Conservation (phyloP, 2,329 filamentous ascomycete species). For the Lachnellula suecica region DNA sequence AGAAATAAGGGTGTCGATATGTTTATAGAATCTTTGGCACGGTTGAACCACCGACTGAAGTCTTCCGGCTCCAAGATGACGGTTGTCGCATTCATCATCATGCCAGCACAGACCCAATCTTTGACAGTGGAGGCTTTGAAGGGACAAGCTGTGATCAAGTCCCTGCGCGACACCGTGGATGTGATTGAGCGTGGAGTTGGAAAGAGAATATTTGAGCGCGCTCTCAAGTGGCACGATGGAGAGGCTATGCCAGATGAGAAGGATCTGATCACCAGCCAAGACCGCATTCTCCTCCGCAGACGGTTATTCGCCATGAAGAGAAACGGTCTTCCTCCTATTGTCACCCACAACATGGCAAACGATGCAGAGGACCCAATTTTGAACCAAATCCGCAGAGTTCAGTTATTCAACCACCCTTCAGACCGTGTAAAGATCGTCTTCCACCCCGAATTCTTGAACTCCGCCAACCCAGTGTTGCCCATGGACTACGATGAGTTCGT, state of each 20-base stretch:
- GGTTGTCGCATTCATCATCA: slow-evolving; percentile 96
- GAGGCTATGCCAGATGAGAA: slow-evolving; percentile 94
- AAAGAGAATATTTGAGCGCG: slow-evolving; percentile 90
- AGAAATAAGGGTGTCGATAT: slow-evolving; percentile 98
- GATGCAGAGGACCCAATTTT: slow-evolving; percentile 90
- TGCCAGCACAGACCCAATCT: slow-evolving; percentile 95
- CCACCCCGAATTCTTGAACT: slow-evolving; percentile 97
- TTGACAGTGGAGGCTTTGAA: slow-evolving; percentile 94
- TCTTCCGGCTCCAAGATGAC: slow-evolving; percentile 82
- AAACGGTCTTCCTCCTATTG: slow-evolving; percentile 84
- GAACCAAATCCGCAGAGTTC: slow-evolving; percentile 92
- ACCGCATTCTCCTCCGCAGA: slow-evolving; percentile 87
- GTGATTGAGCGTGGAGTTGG: slow-evolving; percentile 92
- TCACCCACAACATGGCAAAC: slow-evolving; percentile 98
- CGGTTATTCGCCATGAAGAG: slow-evolving; percentile 97
- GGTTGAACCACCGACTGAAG: slow-evolving; percentile 93
- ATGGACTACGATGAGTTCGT: slow-evolving; percentile 99
- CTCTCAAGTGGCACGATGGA: slow-evolving; percentile 92
- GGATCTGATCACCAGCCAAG: slow-evolving; percentile 87
- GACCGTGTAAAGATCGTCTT: slow-evolving; percentile 98
- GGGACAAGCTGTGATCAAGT: slow-evolving; percentile 96
- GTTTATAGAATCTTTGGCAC: slow-evolving; percentile 96
- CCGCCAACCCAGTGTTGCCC: slow-evolving; percentile 89
- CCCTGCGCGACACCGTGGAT: slow-evolving; percentile 86
- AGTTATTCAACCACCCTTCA: slow-evolving; percentile 93